A percentile compares a stretch with the other conserved stretches of the same genome.
Conservation (phyloP, 805 yeast genomes). For the Ogataea ramenticola region DNA sequence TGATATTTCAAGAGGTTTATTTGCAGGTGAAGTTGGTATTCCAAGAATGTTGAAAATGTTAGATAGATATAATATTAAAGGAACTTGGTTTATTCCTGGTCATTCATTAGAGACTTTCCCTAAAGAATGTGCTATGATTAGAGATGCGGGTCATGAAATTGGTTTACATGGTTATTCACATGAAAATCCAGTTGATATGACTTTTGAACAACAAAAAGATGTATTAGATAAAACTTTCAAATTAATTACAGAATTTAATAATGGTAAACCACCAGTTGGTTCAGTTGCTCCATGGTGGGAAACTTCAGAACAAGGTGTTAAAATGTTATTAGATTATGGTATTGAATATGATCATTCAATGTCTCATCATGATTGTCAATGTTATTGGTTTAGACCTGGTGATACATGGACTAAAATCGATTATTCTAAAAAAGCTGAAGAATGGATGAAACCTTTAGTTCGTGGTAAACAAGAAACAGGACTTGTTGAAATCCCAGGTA, state of each 20-base stretch:
- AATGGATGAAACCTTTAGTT: slow-evolving; percentile 31
- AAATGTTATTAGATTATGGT: slow-evolving; percentile 27
- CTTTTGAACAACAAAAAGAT: slow-evolving; percentile 27
- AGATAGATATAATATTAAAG: slow-evolving; percentile 28
- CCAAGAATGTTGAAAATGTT: slow-evolving; percentile 27
- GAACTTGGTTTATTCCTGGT: slow-evolving; percentile 32
- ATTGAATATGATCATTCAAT: slow-evolving; percentile 32
- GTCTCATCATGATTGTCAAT: slow-evolving; percentile 29
- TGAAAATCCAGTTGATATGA: slow-evolving; percentile 29
- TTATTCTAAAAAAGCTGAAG: slow-evolving; percentile 26
- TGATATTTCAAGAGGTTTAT: slow-evolving; percentile 29
- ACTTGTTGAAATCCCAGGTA: slow-evolving; percentile 30
- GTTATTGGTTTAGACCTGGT: slow-evolving; percentile 29
- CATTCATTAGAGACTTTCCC: slow-evolving; percentile 33
- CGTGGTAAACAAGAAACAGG: slow-evolving; percentile 25
- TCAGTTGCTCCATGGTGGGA: slow-evolving; percentile 34
- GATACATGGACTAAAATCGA: slow-evolving; percentile 31
- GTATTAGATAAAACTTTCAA: slow-evolving; percentile 27
- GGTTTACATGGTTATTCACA: slow-evolving; percentile 32
- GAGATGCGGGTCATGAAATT: slow-evolving; percentile 29
- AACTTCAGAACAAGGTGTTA: slow-evolving; percentile 26
- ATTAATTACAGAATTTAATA: slow-evolving; percentile 24
- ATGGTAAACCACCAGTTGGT: slow-evolving; percentile 30
- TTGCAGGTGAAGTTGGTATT: slow-evolving; percentile 31
- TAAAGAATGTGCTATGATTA: slow-evolving; percentile 26